Conservation (phyloP, 352 stramenopile species). For the Globisporangium acanthophoron region DNA sequence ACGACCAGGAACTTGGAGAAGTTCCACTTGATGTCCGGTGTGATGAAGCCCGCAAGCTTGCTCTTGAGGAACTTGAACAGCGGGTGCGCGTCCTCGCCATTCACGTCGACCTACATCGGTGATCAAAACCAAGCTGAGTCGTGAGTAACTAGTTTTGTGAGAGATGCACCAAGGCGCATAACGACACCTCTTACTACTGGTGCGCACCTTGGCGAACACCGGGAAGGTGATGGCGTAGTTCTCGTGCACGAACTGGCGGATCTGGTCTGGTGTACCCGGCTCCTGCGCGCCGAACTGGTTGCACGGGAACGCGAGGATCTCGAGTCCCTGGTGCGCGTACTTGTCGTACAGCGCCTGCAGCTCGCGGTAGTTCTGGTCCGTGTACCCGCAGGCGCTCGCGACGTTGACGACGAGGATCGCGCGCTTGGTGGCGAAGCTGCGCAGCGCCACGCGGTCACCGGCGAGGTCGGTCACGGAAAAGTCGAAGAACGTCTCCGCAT, state of each 20-base stretch:
- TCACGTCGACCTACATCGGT: conserved; percentile 86
- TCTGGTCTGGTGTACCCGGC: conserved; percentile 54
- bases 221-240: conserved; percentile 78
- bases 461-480: conserved; percentile 51
- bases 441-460: conserved; percentile 39
- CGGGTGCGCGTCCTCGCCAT: conserved; percentile 78
- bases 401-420: conserved; percentile 83
- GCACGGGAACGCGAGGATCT: conserved; percentile 93
- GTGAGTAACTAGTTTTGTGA: too few species aligned
- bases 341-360: conserved; percentile 73
- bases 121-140: neutral
- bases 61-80: conserved; percentile 91
- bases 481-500: conserved; percentile 36
- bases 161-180: too few species aligned
- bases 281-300: conserved; percentile 96
- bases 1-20: conserved; percentile 87
- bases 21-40: conserved; percentile 85
- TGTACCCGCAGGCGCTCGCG: conserved; percentile 75
- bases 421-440: conserved; percentile 39
- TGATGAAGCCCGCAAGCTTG: conserved; percentile 54
- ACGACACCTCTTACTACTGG: neutral
- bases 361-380: conserved; percentile 77
- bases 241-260: conserved; percentile 71
- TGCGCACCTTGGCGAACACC: conserved; percentile 75
- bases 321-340: conserved; percentile 65